Evolutionary conservation across 23 red algal species (phyloP), one percentile per base, ranked within the genome.

Genomic region (Gracilariopsis chorda): DNA sequence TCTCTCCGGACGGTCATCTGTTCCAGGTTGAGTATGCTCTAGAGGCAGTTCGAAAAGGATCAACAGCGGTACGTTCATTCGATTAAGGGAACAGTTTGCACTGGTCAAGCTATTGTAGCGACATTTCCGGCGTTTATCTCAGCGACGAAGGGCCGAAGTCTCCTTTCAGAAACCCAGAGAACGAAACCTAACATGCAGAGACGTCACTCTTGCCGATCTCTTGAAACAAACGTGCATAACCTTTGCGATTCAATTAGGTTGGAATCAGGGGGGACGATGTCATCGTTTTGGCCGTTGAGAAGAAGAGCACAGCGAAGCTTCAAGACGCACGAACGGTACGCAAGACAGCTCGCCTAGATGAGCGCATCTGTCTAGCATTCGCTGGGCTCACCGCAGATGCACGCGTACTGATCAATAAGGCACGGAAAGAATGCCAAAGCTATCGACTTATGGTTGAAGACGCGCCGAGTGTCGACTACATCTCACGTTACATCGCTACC

Each of bases 1-100:
- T 99, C 81, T 99, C 97, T 0, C 97, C 97, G 19, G 97, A 99
- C 80, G 97, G 97, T 17, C 97, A 99, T 86, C 77, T 99, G n/a
- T 99, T 99, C 77, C 97, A 99, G 88, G 97, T 99, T 28, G 97
- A 99, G 82, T 99, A 99, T 80, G 97, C 97, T 40, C 60, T 99
- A 19, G 97, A 99, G 76, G 97, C 97, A 25, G 97, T 99, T 36
- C 80, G 93, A 19, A 99, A 99, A 65, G 97, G 97, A 73, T 96
- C 93, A 12, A 95, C 97, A 48, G 97, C 97, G 67, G 97, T 96
- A 96, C 17, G 94, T 83, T 3, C n/a, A n/a, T n/a, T n/a, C n/a
- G n/a, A n/a, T n/a, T n/a, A n/a, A n/a, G n/a, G n/a, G n/a, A n/a
- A n/a, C n/a, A n/a, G n/a, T n/a, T n/a, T n/a, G n/a, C n/a, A n/a